phyloP scores from a whole-genome alignment of 2,329 filamentous ascomycete genomes.

The Xylariaceae sp. region DNA sequence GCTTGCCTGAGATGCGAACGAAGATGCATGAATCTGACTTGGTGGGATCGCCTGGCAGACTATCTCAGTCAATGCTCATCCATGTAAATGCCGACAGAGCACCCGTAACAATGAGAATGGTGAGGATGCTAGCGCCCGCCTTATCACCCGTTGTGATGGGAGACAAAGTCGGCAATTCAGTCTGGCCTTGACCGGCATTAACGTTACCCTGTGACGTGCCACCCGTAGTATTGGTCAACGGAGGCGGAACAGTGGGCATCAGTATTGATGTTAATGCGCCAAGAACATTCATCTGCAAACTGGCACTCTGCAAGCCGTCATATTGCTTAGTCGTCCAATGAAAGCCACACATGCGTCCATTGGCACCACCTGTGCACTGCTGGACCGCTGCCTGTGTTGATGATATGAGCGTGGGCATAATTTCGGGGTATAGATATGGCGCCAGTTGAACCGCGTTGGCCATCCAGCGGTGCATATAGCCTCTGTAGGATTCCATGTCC shows the following conservation, averaged over 20 bases:
- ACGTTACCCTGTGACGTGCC: constrained; percentile 46
- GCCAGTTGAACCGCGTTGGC: constrained; percentile 56
- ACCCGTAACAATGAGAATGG: constrained; percentile 38
- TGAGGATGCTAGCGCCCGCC: constrained; percentile 46
- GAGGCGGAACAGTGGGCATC: constrained; percentile 34
- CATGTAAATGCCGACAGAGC: constrained; percentile 43
- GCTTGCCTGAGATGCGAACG: background rate
- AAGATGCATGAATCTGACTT: background rate
- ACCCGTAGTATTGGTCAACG: constrained; percentile 45
- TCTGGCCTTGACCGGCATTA: constrained; percentile 35
- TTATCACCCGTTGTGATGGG: constrained; percentile 41
- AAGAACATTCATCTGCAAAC: constrained; percentile 53
- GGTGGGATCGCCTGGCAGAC: background rate
- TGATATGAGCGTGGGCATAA: constrained; percentile 52
- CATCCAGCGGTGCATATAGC: constrained; percentile 62
- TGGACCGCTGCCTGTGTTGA: constrained; percentile 56
- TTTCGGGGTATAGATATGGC: constrained; percentile 49
- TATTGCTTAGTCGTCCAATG: constrained; percentile 45
- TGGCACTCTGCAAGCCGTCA: constrained; percentile 46
- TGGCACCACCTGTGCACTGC: constrained; percentile 55
- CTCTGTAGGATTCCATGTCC: constrained; percentile 70
- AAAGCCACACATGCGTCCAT: constrained; percentile 57
- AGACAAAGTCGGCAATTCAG: constrained; percentile 21
- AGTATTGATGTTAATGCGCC: constrained; percentile 42
- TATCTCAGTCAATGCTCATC: constrained; percentile 39